Percentiles rank a stretch among this genome's conserved stretches.
Conservation (phyloP, 257 asterid species). For the Asclepias syriaca region DNA sequence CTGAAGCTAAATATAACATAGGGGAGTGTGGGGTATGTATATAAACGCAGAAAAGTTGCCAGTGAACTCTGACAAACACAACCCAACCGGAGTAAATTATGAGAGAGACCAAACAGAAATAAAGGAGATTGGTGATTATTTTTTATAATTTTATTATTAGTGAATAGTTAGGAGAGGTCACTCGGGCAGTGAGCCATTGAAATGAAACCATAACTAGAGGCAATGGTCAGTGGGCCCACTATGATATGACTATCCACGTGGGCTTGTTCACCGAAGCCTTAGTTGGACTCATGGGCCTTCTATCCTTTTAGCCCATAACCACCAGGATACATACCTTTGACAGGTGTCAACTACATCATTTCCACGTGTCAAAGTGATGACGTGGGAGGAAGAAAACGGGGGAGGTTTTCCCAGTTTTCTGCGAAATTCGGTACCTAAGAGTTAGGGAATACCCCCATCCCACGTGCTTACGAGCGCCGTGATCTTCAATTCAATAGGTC, state of each 20-base stretch:
- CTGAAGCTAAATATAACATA: constrained; percentile 7
- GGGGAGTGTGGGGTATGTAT: constrained; percentile 26
- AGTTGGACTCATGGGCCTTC: constrained; percentile 17
- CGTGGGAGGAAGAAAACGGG: constrained; percentile 16
- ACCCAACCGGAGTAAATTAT: constrained; percentile 29
- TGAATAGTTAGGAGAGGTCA: constrained; percentile 11
- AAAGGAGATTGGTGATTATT: neutral
- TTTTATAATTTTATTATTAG: neutral
- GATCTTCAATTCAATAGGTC: neutral
- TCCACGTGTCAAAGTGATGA: constrained; percentile 20
- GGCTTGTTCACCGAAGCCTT: constrained; percentile 31
- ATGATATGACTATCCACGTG: constrained; percentile 67
- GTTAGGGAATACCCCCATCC: constrained; percentile 16
- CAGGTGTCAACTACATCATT: constrained; percentile 20
- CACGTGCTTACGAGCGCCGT: neutral
- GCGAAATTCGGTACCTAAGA: constrained; percentile 18
- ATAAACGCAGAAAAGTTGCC: constrained; percentile 32
- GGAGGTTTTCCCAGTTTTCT: constrained; percentile 11
- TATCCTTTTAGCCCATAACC: neutral
- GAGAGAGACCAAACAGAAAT: constrained; percentile 11
- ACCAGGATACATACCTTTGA: neutral
- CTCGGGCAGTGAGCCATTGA: constrained; percentile 33
- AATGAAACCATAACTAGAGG: constrained; percentile 40
- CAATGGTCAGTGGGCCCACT: constrained; percentile 51
- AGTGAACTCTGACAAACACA: constrained; percentile 37